Base-by-base conservation (phyloP, 2,329 filamentous ascomycete species). In the Hypoxylon sp. region DNA sequence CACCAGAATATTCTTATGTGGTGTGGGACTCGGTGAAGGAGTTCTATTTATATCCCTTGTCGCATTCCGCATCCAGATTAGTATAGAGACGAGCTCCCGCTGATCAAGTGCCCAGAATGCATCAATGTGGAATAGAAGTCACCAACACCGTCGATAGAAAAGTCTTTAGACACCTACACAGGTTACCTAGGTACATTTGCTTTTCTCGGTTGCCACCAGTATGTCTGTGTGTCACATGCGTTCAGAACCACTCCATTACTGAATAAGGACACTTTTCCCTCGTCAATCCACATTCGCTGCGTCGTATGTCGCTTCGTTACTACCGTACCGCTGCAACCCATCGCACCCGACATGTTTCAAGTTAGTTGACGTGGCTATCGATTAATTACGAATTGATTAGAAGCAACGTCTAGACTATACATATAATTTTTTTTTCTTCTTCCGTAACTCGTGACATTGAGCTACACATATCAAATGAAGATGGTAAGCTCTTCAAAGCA, bases 331-430 rank as follows among this genome's bases (percentile, higher is more conserved):
- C 44, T 64, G 55, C 57, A 59, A n/a, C 26, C 14, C 47, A 50
- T 62, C 67, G 61, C 58, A 26, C 59, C 48, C 48, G 44, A n/a
- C 55, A 50, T 48, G 68, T 70, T 70, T 70, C 61, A 68, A 48
- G 19, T 70, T 63, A 48, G 24, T 63, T 63, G 53, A 63, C 17
- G 58, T 63, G 58, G 42, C 57, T 29, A 31, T 47, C 14, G 46
- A 46, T 42, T 51, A n/a, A 47, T 47, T 47, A 59, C 59, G 37
- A 31, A 42, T 33, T 52, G 31, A 50, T 55, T 57, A 54, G 39
- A 26, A 48, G 44, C 26, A 14, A 1, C 35, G 13, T 35, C 11
- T 29, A n/a, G 2, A 37, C n/a, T 47, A 33, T 22, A 35, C 39
- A 26, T n/a, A 35, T n/a, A 35, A 39, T 3, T 13, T 22, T 26